phyloP scores from a whole-genome alignment of 2,329 filamentous ascomycete species.

The Scedosporium apiospermum region DNA sequence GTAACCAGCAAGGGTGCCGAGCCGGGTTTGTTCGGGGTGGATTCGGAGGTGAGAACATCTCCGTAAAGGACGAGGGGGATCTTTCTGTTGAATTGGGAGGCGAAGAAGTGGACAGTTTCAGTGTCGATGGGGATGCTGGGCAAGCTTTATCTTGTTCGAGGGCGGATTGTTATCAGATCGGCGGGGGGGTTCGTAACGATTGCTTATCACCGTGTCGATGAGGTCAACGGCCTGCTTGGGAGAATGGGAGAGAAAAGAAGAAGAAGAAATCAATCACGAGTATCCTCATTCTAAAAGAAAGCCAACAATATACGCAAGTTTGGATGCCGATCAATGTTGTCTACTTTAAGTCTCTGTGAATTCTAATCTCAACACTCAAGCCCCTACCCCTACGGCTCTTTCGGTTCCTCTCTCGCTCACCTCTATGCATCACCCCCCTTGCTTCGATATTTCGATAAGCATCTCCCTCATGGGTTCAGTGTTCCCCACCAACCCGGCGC shows the following conservation, averaged over 20 bases:
- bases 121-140: constrained; percentile 52
- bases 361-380: constrained; percentile 61
- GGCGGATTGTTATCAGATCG: constrained; percentile 64
- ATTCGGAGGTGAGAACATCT: constrained; percentile 51
- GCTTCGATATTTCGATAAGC: constrained; percentile 46
- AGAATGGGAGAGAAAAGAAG: not conserved
- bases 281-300: not conserved
- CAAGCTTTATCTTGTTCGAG: constrained; percentile 51
- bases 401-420: constrained; percentile 43
- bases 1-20: constrained; percentile 49
- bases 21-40: constrained; percentile 57
- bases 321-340: not conserved
- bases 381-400: constrained; percentile 38
- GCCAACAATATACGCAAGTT: not conserved
- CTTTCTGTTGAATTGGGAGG: constrained; percentile 38
- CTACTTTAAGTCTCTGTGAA: constrained; percentile 52
- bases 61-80: constrained; percentile 61
- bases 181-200: constrained; percentile 39
- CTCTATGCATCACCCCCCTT: constrained; percentile 36
- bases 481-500: constrained; percentile 59
- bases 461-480: constrained; percentile 58
- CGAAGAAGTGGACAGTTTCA: constrained; percentile 48
- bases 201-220: constrained; percentile 50
- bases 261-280: not conserved
- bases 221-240: constrained; percentile 45